phyloP scores from a whole-genome alignment of 2,329 filamentous ascomycete genomes.

The Fusarium annulatum region DNA sequence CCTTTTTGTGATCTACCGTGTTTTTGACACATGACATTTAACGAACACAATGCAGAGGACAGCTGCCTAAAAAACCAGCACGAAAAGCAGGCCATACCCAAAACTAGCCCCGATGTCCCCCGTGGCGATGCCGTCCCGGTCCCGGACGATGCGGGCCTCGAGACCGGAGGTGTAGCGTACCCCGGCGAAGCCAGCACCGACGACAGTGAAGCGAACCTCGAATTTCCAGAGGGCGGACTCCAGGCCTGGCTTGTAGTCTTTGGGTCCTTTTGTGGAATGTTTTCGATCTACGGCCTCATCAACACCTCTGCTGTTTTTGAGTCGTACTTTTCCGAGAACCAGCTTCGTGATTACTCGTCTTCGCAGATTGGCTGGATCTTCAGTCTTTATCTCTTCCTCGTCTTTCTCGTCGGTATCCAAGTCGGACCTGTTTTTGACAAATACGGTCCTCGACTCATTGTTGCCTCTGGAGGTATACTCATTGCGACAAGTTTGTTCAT shows the following conservation, averaged over 20 bases:
- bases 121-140: slow-evolving; percentile 9
- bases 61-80: slow-evolving; percentile 46
- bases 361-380: slow-evolving; percentile 88
- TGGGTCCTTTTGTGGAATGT: slow-evolving; percentile 74
- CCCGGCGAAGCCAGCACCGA: not conserved
- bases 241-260: slow-evolving; percentile 77
- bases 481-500: slow-evolving; percentile 72
- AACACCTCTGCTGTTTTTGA: slow-evolving; percentile 70
- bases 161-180: slow-evolving; percentile 18
- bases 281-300: slow-evolving; percentile 73
- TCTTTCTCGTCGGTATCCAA: slow-evolving; percentile 85
- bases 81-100: slow-evolving; percentile 19
- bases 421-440: slow-evolving; percentile 85
- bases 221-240: slow-evolving; percentile 68
- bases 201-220: not conserved
- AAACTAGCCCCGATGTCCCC: slow-evolving; percentile 5
- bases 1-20: slow-evolving; percentile 10
- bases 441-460: slow-evolving; percentile 75
- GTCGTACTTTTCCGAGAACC: slow-evolving; percentile 78
- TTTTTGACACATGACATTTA: slow-evolving; percentile 25
- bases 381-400: slow-evolving; percentile 81
- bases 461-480: slow-evolving; percentile 71
- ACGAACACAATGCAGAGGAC: slow-evolving; percentile 45
- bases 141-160: slow-evolving; percentile 13
- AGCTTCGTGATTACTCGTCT: slow-evolving; percentile 73